Percentiles rank a stretch among this genome's conserved stretches.
Evolutionary conservation across 1,284 basidiomycete genomes (phyloP).

Genomic region (Mycena citricolor): DNA sequence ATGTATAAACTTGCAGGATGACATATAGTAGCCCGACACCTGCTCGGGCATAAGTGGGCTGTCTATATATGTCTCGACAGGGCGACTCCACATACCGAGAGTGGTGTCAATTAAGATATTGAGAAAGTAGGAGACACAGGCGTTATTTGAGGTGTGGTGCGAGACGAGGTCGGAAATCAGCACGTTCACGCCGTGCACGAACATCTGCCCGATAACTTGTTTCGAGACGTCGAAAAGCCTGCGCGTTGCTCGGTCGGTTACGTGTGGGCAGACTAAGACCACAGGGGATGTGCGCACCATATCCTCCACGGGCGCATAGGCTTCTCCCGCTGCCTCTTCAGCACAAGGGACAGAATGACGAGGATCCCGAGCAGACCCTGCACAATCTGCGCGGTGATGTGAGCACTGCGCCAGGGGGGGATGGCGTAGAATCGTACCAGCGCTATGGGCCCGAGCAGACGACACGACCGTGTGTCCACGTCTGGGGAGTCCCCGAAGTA

Average conservation of each 20-base stretch:
- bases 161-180: constrained; percentile 75
- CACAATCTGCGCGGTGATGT: constrained; percentile 51
- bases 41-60: constrained; percentile 30
- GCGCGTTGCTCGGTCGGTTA: constrained; percentile 14
- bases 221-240: constrained; percentile 90
- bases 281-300: constrained; percentile 56
- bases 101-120: constrained; percentile 96
- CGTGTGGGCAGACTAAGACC: constrained; percentile 5
- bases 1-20: constrained; percentile 70
- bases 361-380: constrained; percentile 86
- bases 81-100: constrained; percentile 56
- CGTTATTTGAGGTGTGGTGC: constrained; percentile 69
- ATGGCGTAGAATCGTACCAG: constrained; percentile 43
- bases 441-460: constrained; percentile 65
- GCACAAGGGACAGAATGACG: constrained; percentile 82
- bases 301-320: constrained; percentile 89
- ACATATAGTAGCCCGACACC: constrained; percentile 87
- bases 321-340: constrained; percentile 86
- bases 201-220: constrained; percentile 89
- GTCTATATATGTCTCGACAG: constrained; percentile 6
- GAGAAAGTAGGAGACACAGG: constrained; percentile 91
- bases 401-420: constrained; percentile 11
- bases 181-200: constrained; percentile 87
- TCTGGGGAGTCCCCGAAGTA: constrained; percentile 40
- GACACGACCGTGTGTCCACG: constrained; percentile 61